Evolutionary conservation across 148 eudicot species (phyloP), one percentile per base, ranked within the genome.

Genomic region (Heliamphora exappendiculata): DNA sequence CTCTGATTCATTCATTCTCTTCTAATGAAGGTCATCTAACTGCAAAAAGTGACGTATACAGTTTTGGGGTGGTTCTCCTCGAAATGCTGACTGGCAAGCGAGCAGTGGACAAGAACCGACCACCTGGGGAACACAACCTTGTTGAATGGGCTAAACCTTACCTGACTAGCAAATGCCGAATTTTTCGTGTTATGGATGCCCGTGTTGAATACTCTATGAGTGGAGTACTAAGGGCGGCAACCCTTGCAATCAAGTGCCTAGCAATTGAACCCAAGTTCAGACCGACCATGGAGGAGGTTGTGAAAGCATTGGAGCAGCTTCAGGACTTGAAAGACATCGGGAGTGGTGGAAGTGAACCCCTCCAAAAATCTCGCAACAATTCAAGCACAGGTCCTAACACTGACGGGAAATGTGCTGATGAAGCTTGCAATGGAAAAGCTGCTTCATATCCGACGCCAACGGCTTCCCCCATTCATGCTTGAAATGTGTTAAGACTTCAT

Each of bases 41-140:
- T 10, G 57, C 90, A 1, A 91, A 78, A 81, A 95, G 97, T 53
- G 97, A 95, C 74, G 85, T 95, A 22, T 95, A 89, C 72, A 93
- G 98, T 70, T 95, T 90, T 5, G 98, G 98, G 24, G 93, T 95
- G 3, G 96, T 95, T 76, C 91, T 95, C 29, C 92, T 95, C 0
- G 98, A 95, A 78, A 82, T 95, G 68, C 47, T 95, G 77, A 84
- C 97, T 0, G 98, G 98, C 50, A 84, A 83, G 31, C 87, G 97
- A 31, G 93, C 83, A 1, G 33, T 92, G n/a, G 98, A 95, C 87
- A 85, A 79, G 57, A 89, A 87, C 67, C 89, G 88, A 14, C 81
- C 94, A 10, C 74, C 85, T 1, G 88, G 86, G 31, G 98, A 95
- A 78, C 92, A 90, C 31, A 85, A 87, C 80, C 90, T 95, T 36